Conservation (phyloP, 2,329 filamentous ascomycete genomes). For the Nothophoma quercina region DNA sequence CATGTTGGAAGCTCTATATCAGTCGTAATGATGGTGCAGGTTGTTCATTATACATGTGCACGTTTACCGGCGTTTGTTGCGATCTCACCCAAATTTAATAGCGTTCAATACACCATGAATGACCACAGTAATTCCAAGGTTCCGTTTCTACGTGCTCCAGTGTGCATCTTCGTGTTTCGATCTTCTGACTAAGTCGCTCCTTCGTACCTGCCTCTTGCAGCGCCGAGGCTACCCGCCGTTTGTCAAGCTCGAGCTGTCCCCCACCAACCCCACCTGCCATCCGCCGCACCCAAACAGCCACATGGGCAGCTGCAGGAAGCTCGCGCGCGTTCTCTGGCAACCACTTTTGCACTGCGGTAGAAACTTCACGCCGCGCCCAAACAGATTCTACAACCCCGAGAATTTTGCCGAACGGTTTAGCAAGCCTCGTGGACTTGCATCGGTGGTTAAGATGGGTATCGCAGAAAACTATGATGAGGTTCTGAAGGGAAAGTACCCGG, state of each 20-base stretch:
- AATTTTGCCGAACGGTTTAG: constrained; percentile 7
- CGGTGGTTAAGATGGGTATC: constrained; percentile 34
- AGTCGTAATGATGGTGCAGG: background rate
- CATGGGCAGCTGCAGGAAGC: constrained; percentile 27
- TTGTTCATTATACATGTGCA: background rate
- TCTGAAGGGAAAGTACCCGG: constrained; percentile 72
- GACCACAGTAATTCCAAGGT: background rate
- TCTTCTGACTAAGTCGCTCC: background rate
- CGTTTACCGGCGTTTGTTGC: constrained; percentile 3
- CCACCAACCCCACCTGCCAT: constrained; percentile 36
- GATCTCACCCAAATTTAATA: constrained; percentile 5
- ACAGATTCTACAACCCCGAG: constrained; percentile 1
- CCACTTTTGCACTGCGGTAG: constrained; percentile 16
- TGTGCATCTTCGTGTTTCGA: background rate
- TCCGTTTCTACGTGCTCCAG: background rate
- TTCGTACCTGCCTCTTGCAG: constrained; percentile 31
- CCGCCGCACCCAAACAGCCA: constrained; percentile 23
- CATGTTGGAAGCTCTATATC: background rate
- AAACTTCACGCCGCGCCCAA: constrained; percentile 12
- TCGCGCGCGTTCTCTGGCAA: constrained; percentile 23
- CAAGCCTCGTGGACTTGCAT: constrained; percentile 14
- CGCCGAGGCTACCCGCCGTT: constrained; percentile 30
- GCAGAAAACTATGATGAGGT: constrained; percentile 49
- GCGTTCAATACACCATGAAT: constrained; percentile 14
- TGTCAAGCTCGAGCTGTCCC: constrained; percentile 24